Percentiles rank a stretch among this genome's conserved stretches.
Evolutionary conservation across 2,329 filamentous ascomycete genomes (phyloP).

Genomic region (Zymoseptoria crescenta): DNA sequence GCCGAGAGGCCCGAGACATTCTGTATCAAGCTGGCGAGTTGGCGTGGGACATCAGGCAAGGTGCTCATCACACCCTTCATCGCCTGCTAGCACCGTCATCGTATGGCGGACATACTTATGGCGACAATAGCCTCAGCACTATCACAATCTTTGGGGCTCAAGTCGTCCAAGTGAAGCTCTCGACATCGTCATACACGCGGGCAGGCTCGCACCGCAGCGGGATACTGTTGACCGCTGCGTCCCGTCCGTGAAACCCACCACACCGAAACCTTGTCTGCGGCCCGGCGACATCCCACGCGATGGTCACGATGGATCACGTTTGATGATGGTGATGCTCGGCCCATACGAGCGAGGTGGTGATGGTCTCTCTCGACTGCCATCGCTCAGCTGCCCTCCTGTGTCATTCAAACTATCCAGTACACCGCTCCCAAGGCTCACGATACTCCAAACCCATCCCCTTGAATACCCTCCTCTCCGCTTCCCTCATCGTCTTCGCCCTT

Average conservation of each 20-base stretch:
- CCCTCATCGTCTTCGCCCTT: constrained; percentile 49
- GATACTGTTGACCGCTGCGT: no score
- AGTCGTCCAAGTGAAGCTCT: neutral
- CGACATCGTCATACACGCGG: neutral
- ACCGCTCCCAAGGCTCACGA: constrained; percentile 37
- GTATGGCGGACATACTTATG: neutral
- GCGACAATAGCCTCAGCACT: no score
- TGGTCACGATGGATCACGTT: neutral
- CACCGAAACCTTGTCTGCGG: neutral
- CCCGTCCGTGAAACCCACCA: no score
- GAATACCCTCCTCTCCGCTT: constrained; percentile 76
- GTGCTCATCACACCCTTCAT: neutral
- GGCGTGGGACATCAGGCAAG: neutral
- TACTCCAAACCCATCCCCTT: constrained; percentile 58
- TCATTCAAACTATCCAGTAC: constrained; percentile 31
- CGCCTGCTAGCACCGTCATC: no score
- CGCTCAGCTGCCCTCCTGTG: neutral
- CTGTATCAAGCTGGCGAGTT: neutral
- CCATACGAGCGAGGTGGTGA: no score
- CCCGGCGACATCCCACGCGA: neutral
- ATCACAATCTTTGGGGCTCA: no score
- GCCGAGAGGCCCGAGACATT: no score
- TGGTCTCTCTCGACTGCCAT: neutral
- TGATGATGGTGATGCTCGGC: no score
- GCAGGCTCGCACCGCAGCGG: no score